Percentiles rank a stretch among this genome's conserved stretches.
Conservation (phyloP, 495 filamentous ascomycete species). For the Hyaloscypha finlandica region DNA sequence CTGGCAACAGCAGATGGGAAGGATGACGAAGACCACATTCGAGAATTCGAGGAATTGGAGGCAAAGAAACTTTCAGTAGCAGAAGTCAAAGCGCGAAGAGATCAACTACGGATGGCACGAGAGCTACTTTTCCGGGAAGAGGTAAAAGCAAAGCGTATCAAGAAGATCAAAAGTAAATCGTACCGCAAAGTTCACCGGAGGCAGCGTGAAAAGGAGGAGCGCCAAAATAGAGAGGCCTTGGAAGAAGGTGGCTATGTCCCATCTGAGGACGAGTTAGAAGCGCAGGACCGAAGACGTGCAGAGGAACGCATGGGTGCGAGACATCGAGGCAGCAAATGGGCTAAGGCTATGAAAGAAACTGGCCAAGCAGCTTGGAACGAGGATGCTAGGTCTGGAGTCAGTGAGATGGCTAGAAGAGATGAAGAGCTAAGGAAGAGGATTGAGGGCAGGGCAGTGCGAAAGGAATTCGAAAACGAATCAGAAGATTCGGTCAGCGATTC, state of each 20-base stretch:
- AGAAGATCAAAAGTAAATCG: conserved; percentile 97
- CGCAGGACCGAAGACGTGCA: conserved; percentile 76
- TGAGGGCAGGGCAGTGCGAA: conserved; percentile 66
- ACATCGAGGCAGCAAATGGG: conserved; percentile 93
- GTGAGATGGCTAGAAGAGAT: conserved; percentile 79
- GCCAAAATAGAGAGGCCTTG: conserved; percentile 70
- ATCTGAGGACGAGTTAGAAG: conserved; percentile 78
- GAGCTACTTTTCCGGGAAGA: conserved; percentile 93
- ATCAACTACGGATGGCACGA: conserved; percentile 75
- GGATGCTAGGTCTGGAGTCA: conserved; percentile 72
- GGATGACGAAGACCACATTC: conserved; percentile 63
- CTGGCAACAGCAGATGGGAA: conserved; percentile 61
- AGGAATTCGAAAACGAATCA: conserved; percentile 57
- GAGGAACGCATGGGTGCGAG: conserved; percentile 86
- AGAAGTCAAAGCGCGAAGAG: conserved; percentile 72
- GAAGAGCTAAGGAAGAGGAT: conserved; percentile 85
- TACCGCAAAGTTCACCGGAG: conserved; percentile 91
- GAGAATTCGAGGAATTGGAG: conserved; percentile 69
- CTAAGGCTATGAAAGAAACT: conserved; percentile 80
- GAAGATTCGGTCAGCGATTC: conserved; percentile 50
- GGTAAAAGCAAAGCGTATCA: conserved; percentile 83
- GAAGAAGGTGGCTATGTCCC: conserved; percentile 64
- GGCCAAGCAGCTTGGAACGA: conserved; percentile 82
- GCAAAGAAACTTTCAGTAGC: conserved; percentile 64
- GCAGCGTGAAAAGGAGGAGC: conserved; percentile 71